These are phyloP conservation scores for Alternaria burnsii DNA, from an alignment of 2,329 filamentous ascomycete species.

Conservation along the genomic window DNA sequence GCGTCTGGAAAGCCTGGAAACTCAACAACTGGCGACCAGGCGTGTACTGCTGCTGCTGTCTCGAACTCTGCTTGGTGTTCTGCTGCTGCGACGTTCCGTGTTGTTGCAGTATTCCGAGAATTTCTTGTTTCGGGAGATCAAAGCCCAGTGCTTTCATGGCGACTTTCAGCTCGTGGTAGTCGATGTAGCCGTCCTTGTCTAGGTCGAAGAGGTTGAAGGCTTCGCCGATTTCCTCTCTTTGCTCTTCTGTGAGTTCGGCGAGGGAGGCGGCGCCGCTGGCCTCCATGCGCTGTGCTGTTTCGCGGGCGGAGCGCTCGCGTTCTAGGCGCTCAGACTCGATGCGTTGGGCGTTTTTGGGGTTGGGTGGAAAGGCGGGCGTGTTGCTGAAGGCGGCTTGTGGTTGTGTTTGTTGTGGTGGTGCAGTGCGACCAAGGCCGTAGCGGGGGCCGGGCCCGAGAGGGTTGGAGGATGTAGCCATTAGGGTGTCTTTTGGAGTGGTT, in stretches of 20 bases:
- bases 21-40: constrained; percentile 72
- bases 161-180: constrained; percentile 98
- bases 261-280: constrained; percentile 59
- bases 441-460: constrained; percentile 65
- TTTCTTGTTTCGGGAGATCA: constrained; percentile 85
- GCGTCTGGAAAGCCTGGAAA: constrained; percentile 74
- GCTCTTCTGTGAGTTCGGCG: constrained; percentile 78
- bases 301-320: constrained; percentile 53
- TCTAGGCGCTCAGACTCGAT: constrained; percentile 54
- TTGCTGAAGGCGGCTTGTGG: constrained; percentile 39
- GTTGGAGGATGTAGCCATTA: constrained; percentile 62
- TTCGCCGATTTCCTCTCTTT: constrained; percentile 91
- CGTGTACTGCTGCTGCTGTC: constrained; percentile 28
- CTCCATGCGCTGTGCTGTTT: constrained; percentile 49
- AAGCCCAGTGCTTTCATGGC: constrained; percentile 95
- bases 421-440: constrained; percentile 58
- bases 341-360: constrained; percentile 53
- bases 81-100: constrained; percentile 64
- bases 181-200: constrained; percentile 91
- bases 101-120: constrained; percentile 80
- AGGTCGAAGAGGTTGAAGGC: constrained; percentile 98
- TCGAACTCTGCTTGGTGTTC: constrained; percentile 1
- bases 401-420: constrained; percentile 20
- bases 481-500: constrained; percentile 8
- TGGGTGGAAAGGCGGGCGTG: constrained; percentile 51